A percentile compares a stretch with the other conserved stretches of the same genome.
phyloP scores from a whole-genome alignment of 306 rosid species.

The Psophocarpus tetragonolobus region DNA sequence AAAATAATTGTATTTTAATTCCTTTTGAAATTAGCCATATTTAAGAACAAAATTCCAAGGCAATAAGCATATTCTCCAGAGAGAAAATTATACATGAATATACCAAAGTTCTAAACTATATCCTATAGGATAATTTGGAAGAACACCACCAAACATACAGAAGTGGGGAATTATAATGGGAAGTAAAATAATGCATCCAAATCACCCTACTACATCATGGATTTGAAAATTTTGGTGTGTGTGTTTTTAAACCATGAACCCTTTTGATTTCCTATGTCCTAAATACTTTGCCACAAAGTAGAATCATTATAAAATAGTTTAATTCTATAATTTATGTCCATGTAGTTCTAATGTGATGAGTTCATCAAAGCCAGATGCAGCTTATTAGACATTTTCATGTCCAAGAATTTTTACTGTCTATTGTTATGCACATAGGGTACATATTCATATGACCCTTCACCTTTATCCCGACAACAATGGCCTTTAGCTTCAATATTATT shows the following conservation, averaged over 20 bases:
- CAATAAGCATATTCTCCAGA: neutral
- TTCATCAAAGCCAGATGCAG: neutral
- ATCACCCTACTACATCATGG: neutral
- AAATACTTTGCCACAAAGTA: neutral
- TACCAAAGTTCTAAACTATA: neutral
- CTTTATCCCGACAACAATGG: slow-evolving; percentile 29
- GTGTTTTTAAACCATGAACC: neutral
- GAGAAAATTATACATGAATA: neutral
- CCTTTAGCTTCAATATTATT: slow-evolving; percentile 9
- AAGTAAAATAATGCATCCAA: neutral
- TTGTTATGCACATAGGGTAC: slow-evolving; percentile 3
- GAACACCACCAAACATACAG: neutral
- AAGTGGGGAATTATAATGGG: neutral
- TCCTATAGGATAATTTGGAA: neutral
- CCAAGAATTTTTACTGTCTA: neutral
- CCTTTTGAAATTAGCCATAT: neutral
- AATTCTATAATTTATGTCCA: neutral
- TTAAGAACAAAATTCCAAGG: neutral
- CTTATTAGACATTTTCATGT: neutral
- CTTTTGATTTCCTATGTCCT: neutral
- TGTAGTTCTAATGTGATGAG: neutral
- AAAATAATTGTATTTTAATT: neutral
- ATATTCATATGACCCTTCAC: slow-evolving; percentile 28
- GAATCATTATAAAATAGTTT: neutral
- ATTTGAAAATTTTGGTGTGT: neutral